These are phyloP conservation scores for Cucurbita maxima DNA, from an alignment of 306 rosid species.

Conservation along the genomic window DNA sequence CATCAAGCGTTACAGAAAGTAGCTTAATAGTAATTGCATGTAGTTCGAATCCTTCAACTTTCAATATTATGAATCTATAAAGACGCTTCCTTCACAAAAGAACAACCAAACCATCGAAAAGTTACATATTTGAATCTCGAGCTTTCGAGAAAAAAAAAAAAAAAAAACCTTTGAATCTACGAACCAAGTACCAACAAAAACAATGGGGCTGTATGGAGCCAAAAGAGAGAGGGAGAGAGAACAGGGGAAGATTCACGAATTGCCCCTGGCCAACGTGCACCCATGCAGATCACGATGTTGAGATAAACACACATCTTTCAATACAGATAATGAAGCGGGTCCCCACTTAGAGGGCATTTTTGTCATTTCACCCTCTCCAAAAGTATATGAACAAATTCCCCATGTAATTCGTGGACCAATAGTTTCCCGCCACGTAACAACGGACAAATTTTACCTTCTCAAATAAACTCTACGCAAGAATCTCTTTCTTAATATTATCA, in stretches of 20 bases:
- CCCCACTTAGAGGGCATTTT: neutral
- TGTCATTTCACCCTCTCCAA: neutral
- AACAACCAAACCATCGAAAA: too few species aligned
- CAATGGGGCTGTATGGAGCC: neutral
- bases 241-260: neutral
- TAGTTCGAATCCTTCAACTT: too few species aligned
- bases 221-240: neutral
- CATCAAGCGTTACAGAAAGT: too few species aligned
- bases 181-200: neutral
- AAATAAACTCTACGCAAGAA: neutral
- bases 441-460: neutral
- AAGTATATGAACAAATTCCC: neutral
- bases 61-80: too few species aligned
- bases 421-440: neutral
- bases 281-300: neutral
- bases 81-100: too few species aligned
- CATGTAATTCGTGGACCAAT: neutral
- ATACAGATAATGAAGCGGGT: neutral
- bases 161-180: neutral
- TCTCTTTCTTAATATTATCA: neutral
- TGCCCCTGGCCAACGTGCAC: slow-evolving; percentile 3
- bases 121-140: too few species aligned
- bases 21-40: too few species aligned
- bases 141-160: too few species aligned
- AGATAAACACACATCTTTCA: neutral